Evolutionary conservation across 129 eudicot species (phyloP), one percentile per base, ranked within the genome.

Genomic region (Artemisia argyi): DNA sequence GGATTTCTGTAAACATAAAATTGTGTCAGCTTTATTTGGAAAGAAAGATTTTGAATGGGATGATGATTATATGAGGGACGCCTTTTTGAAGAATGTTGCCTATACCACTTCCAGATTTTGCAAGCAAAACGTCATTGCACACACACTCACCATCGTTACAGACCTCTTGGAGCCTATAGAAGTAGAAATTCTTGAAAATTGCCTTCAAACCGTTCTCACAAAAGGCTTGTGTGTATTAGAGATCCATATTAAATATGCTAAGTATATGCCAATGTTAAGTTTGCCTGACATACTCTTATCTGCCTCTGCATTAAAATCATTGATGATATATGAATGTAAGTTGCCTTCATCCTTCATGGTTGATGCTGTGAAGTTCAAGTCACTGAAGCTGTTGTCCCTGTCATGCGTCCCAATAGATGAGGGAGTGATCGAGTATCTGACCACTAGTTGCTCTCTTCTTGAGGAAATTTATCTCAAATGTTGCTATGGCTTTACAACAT

Each of bases 371-470:
- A 42, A 16, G 32, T 17, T 65, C 17, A 35, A 7, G 69, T 65
- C 69, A 7, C 20, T 42, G 69, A 65, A n/a, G 46, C 3, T 7
- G 12, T 35, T 65, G 54, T 8, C 15, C 19, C 54, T 42, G 17
- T 6, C 1, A 65, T 1, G 19, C 13, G 32, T 65, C 15, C 3
- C 15, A 8, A 65, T 65, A 65, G 9, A 65, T 42, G 54, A 65
- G 10, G 69, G 46, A 16, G 69, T 10, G 32, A 65, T 65, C 51
- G 17, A 14, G 56, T 51, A 51, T 51, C 56, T 51, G 18, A 51
- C 56, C 56, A 16, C 56, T 51, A 14, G 71, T 20, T 66, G 71
- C 42, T 57, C 71, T 66, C 18, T 48, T 46, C 42, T 66, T 17
- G 56, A 51, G 6, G 56, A 51, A 12, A 12, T 51, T 51, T 12